These are phyloP conservation scores for Eremochloa ophiuroides DNA, from an alignment of 176 grass and related monocot species.

Conservation along the genomic window DNA sequence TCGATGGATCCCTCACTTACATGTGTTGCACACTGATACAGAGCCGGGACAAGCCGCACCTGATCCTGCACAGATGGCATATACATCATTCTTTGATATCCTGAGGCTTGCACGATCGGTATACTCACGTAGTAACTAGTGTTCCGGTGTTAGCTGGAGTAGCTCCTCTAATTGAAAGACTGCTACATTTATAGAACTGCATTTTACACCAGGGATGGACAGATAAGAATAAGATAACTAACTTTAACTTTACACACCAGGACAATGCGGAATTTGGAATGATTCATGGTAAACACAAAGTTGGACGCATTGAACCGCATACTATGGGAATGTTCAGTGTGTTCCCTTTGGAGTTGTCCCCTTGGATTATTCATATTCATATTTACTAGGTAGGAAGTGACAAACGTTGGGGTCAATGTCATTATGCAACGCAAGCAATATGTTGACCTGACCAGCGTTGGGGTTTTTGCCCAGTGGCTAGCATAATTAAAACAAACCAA, in stretches of 20 bases:
- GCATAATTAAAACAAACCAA: neutral
- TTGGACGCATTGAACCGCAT: neutral
- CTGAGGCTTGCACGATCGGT: neutral
- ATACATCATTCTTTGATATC: neutral
- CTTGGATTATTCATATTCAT: neutral
- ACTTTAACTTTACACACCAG: neutral
- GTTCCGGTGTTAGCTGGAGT: neutral
- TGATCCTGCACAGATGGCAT: neutral
- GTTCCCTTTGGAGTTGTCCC: constrained; percentile 11
- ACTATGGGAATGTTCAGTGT: no score
- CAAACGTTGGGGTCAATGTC: neutral
- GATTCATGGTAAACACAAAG: no score
- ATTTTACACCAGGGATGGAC: neutral
- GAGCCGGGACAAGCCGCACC: neutral
- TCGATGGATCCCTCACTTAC: constrained; percentile 13
- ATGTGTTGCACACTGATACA: neutral
- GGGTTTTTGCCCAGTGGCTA: neutral
- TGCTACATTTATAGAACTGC: neutral
- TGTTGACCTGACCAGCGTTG: neutral
- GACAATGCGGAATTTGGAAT: neutral
- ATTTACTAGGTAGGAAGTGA: no score
- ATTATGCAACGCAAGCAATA: neutral
- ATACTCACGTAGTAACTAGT: constrained; percentile 6
- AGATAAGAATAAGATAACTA: neutral
- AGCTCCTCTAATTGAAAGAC: neutral